Percentiles rank a stretch among this genome's conserved stretches.
phyloP scores from a whole-genome alignment of 2,329 filamentous ascomycete species.

The Aspergillus sp. region DNA sequence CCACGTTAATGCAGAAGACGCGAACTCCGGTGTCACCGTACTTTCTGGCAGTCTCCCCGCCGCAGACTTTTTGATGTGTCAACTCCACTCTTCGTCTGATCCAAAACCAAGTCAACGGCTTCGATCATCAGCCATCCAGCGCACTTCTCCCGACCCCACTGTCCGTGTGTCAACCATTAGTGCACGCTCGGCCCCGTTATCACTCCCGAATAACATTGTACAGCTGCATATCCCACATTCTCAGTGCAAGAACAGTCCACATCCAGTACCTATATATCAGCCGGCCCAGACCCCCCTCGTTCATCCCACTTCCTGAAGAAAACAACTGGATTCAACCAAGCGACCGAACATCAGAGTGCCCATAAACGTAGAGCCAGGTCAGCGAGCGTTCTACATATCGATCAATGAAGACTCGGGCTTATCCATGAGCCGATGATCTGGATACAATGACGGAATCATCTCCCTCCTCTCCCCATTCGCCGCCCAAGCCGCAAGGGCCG shows the following conservation, averaged over 20 bases:
- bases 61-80: not conserved
- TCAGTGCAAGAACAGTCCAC: no score
- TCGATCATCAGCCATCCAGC: no score
- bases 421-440: not conserved
- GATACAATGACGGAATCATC: not conserved
- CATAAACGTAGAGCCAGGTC: not conserved
- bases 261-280: no score
- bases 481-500: not conserved
- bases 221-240: no score
- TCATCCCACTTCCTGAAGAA: no score
- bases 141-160: no score
- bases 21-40: not conserved
- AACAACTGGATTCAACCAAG: not conserved
- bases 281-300: no score
- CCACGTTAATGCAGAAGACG: not conserved
- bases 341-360: not conserved
- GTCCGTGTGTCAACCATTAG: no score
- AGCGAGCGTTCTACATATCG: not conserved
- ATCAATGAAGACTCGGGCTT: no score
- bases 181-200: no score
- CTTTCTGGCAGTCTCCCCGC: not conserved
- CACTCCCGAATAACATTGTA: no score
- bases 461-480: not conserved
- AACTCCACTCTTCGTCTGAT: not conserved
- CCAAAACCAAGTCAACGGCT: no score